Base-by-base conservation (phyloP, 2,329 filamentous ascomycete species). In the Aphanocladium album region DNA sequence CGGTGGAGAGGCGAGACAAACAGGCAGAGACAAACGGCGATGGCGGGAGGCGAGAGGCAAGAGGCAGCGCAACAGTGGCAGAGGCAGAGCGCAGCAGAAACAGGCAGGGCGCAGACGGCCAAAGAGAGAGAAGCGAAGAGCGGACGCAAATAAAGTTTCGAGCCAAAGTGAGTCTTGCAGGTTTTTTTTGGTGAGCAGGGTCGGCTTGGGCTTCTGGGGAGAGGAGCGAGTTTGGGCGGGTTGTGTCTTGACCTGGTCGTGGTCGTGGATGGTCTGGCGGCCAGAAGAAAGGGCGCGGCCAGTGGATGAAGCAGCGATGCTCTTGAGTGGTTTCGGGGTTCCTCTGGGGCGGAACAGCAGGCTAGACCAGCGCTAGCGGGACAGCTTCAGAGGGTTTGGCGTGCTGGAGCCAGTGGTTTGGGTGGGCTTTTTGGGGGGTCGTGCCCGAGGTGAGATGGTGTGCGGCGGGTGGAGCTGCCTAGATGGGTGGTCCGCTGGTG, bases 381-480 rank as follows among this genome's bases (percentile, higher is more conserved):
- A 6, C 6, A 19, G 47, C 47, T 51, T 19, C 43, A 46, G 43
- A n/a, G 47, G 47, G 47, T 33, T 35, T 49, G 46, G 46, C 46
- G 46, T 49, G 23, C 23, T 49, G 35, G 16, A 23, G 33, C 33
- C 9, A n/a, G n/a, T n/a, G n/a, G n/a, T n/a, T n/a, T n/a, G n/a
- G n/a, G 33, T 53, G 50, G 33, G 21, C 17, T 52, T 21, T 52
- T 37, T n/a, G 49, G n/a, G n/a, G n/a, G n/a, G n/a, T n/a, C n/a
- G n/a, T n/a, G n/a, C n/a, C n/a, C n/a, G 52, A 39, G 23, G 27
- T n/a, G 47, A 33, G 47, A 19, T 51, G 47, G 47, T 51, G 39
- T 55, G 39, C 25, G 52, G 52, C 41, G 41, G 53, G 53, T 56
- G 53, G 53, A 56, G 53, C 53, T 56, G 43, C 53, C 53, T 56